These are phyloP conservation scores for Fusarium stilboides DNA, from an alignment of 2,329 filamentous ascomycete genomes.

Conservation along the genomic window DNA sequence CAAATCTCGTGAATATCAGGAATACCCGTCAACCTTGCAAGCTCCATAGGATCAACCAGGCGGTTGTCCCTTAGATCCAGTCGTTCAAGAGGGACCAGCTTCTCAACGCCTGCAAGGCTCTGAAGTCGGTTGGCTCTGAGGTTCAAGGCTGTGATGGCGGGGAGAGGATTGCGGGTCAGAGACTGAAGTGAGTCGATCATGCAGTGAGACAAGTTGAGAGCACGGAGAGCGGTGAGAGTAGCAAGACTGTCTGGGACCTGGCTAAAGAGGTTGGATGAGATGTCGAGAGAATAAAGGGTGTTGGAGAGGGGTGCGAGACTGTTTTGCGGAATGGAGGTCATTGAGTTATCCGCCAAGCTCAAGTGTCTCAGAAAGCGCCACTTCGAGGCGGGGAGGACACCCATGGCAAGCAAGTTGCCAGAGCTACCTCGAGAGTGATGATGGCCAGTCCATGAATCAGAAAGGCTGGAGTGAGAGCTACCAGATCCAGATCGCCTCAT, in stretches of 20 bases:
- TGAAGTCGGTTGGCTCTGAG: conserved; percentile 89
- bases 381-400: conserved; percentile 84
- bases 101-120: conserved; percentile 91
- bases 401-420: conserved; percentile 80
- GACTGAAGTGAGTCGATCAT: conserved; percentile 98
- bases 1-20: conserved; percentile 94
- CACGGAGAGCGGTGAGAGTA: conserved; percentile 87
- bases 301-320: conserved; percentile 88
- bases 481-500: conserved; percentile 90
- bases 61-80: conserved; percentile 93
- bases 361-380: conserved; percentile 96
- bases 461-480: conserved; percentile 88
- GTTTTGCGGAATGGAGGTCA: conserved; percentile 82
- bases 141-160: conserved; percentile 94
- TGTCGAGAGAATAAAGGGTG: conserved; percentile 90
- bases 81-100: conserved; percentile 88
- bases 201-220: conserved; percentile 94
- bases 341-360: conserved; percentile 90
- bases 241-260: conserved; percentile 94
- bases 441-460: conserved; percentile 73
- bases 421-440: conserved; percentile 77
- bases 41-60: conserved; percentile 89
- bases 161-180: conserved; percentile 85
- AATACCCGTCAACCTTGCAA: conserved; percentile 90
- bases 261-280: conserved; percentile 94